Conservation (phyloP, 768 basidiomycete genomes). For the Collybiopsis luxurians region DNA sequence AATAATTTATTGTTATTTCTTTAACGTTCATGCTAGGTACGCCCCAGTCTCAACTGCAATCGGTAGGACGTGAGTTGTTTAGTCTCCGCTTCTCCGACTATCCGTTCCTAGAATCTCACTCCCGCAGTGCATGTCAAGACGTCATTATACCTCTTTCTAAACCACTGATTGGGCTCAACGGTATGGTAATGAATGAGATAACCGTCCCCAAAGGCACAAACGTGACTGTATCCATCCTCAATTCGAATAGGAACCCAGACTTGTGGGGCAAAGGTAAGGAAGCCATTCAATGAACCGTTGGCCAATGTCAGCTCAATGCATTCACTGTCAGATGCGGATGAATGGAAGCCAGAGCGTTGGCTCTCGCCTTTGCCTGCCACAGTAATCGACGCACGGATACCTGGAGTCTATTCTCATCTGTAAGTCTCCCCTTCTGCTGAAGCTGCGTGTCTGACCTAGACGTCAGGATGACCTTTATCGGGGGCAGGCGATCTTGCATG, state of each 20-base stretch:
- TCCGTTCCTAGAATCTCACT: background rate
- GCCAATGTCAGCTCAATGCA: no score
- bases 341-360: slow-evolving; percentile 49
- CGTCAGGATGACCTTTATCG: slow-evolving; percentile 41
- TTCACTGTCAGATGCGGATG: slow-evolving; percentile 26
- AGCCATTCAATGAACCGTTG: no score
- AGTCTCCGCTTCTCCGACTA: background rate
- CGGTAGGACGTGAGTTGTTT: slow-evolving; percentile 22
- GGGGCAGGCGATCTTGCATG: slow-evolving; percentile 39
- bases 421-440: slow-evolving; percentile 7
- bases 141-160: slow-evolving; percentile 33
- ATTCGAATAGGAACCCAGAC: slow-evolving; percentile 29
- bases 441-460: background rate
- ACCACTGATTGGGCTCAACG: slow-evolving; percentile 28
- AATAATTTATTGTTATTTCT: background rate
- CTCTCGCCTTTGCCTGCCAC: slow-evolving; percentile 28
- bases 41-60: slow-evolving; percentile 20
- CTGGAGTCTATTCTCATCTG: slow-evolving; percentile 34
- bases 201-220: slow-evolving; percentile 25
- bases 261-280: slow-evolving; percentile 32
- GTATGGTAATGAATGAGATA: slow-evolving; percentile 17
- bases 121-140: slow-evolving; percentile 17
- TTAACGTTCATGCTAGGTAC: slow-evolving; percentile 11
- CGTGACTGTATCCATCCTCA: slow-evolving; percentile 23
- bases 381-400: slow-evolving; percentile 28